Evolutionary conservation across 305 asterid genomes (phyloP).

Genomic region (Solanum hybrid): DNA sequence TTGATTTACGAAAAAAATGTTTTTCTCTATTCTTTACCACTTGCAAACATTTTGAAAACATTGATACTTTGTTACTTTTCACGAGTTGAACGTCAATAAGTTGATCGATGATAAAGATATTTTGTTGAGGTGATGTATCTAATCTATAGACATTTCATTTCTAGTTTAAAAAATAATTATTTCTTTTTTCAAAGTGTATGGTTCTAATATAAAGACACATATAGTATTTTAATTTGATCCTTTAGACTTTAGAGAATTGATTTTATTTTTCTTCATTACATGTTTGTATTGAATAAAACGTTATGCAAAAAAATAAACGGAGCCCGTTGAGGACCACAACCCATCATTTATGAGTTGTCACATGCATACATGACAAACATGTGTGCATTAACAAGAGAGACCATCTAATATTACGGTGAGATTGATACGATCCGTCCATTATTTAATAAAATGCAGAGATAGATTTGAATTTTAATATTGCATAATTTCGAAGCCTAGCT

Average conservation of each 20-base stretch:
- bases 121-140: neutral
- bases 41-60: neutral
- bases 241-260: neutral
- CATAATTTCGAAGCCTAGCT: neutral
- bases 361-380: neutral
- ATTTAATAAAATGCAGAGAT: no score
- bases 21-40: neutral
- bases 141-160: neutral
- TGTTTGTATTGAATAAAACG: neutral
- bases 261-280: neutral
- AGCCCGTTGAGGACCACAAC: neutral
- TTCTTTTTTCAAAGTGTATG: neutral
- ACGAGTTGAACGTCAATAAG: neutral
- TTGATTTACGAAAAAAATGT: neutral
- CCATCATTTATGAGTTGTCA: neutral
- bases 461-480: no score
- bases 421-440: rapidly evolving
- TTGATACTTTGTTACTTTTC: neutral
- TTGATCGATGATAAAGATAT: neutral
- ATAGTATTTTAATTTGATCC: neutral
- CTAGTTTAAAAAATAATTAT: neutral
- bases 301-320: neutral
- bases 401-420: neutral
- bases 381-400: constrained; percentile 5
- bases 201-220: neutral